Conservation (phyloP, 225 moss, liverwort and hornwort species). For the Pseudisothecium myosuroides region DNA sequence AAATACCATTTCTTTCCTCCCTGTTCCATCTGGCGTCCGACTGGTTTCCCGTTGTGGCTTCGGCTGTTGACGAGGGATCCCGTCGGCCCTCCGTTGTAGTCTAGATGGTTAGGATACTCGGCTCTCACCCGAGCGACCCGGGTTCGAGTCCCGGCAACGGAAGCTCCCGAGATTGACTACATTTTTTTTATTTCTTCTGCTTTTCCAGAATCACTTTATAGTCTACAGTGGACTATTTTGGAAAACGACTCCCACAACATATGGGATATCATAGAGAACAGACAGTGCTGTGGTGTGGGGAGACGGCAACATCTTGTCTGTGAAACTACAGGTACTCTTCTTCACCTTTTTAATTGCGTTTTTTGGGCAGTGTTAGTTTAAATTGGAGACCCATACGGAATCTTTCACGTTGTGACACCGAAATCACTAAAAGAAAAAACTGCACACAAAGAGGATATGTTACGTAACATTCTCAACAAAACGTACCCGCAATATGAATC, state of each 20-base stretch:
- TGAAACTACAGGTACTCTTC: not conserved
- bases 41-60: fast-evolving
- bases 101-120: conserved; percentile 7
- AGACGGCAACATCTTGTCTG: not conserved
- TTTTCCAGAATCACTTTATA: fast-evolving
- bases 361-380: no score
- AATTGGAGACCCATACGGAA: not conserved
- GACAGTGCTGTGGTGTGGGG: not conserved
- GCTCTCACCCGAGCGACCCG: conserved; percentile 14
- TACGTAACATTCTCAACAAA: not conserved
- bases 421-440: not conserved
- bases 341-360: not conserved
- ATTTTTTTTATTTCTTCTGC: not conserved
- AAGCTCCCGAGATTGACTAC: not conserved
- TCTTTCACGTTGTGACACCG: not conserved
- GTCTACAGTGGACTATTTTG: fast-evolving
- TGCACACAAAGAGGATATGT: no score
- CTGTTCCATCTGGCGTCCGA: fast-evolving
- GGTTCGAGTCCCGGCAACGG: conserved; percentile 18
- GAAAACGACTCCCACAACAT: no score
- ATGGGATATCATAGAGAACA: no score
- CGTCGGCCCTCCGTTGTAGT: not conserved
- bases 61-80: fast-evolving
- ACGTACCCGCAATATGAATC: no score
- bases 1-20: fast-evolving